Evolutionary conservation across 441 rosid species (phyloP).

Genomic region (Arabidopsis hybrid): DNA sequence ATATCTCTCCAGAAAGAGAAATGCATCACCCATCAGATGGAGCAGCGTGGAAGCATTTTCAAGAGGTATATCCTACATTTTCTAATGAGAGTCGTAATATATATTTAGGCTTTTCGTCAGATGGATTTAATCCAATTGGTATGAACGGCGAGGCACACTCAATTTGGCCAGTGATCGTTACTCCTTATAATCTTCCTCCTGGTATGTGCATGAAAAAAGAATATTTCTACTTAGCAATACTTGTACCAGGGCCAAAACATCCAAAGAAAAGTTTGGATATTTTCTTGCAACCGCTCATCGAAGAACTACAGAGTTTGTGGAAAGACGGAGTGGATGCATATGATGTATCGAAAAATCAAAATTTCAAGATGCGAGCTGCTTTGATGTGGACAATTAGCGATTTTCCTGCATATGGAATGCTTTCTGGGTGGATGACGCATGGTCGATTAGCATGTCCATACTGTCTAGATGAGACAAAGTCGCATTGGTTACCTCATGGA

Average conservation of each 20-base stretch:
- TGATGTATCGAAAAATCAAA: neutral
- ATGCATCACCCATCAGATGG: neutral
- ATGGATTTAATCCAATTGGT: constrained; percentile 7
- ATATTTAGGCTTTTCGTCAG: neutral
- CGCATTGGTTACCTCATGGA: neutral
- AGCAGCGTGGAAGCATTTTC: constrained; percentile 2
- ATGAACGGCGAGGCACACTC: neutral
- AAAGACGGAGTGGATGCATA: neutral
- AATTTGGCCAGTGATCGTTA: neutral
- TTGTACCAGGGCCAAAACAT: neutral
- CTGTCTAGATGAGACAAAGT: neutral
- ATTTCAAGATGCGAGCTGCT: neutral
- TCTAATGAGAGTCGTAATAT: neutral
- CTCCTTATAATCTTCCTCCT: too few species aligned
- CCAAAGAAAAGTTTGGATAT: neutral
- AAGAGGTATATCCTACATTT: neutral
- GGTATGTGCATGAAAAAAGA: neutral
- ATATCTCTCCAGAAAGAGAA: neutral
- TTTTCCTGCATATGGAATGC: neutral
- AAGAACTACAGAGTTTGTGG: neutral
- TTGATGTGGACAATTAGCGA: constrained; percentile 1
- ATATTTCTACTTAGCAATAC: neutral
- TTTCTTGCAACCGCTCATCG: neutral
- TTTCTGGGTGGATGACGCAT: neutral
- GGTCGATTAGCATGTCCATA: too few species aligned